Evolutionary conservation across 495 filamentous ascomycete genomes (phyloP), one percentile per base, ranked within the genome.

Genomic region (Penicillium chermesinum): DNA sequence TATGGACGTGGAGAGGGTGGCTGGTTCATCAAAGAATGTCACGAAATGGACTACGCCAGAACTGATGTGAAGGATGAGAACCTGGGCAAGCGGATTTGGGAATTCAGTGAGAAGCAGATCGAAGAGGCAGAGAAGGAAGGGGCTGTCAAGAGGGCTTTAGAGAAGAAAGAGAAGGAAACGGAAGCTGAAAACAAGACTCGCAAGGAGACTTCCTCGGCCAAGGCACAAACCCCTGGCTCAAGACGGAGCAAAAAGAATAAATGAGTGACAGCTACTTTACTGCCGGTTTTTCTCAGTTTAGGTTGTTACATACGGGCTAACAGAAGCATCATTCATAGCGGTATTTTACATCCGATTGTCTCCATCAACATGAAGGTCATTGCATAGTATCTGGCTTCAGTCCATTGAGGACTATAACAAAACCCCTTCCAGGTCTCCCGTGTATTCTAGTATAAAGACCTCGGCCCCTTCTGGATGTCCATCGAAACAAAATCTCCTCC

Each of bases 21-120:
- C 32, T 72, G 72, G 62, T 61, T 91, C 54, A 70, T 97, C 53
- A 96, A 95, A 71, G 93, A 99, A 65, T 96, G 91, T 59, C 79
- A 77, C 41, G 81, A 88, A 66, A 73, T 89, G 16, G 77, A 81
- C 57, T 86, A 75, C 55, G 76, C 81, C 46, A 73, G 85, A 51
- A 68, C 63, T n/a, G 88, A 94, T 57, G 74, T 97, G n/a, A 73
- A 73, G 41, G 84, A 94, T 61, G 88, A 93, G 54, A 77, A 76
- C 38, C 64, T 84, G 35, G 89, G 87, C 37, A 89, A 88, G 74
- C 75, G 81, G 62, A 71, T 98, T 37, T 97, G 93, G 93, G 79
- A 89, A 64, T 75, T 83, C 37, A 94, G 87, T 61, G 93, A 95
- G 70, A 82, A 80, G 66, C 80, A 90, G 59, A 83, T 97, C 49